phyloP scores from a whole-genome alignment of 768 basidiomycete species.

The Russula sp. region DNA sequence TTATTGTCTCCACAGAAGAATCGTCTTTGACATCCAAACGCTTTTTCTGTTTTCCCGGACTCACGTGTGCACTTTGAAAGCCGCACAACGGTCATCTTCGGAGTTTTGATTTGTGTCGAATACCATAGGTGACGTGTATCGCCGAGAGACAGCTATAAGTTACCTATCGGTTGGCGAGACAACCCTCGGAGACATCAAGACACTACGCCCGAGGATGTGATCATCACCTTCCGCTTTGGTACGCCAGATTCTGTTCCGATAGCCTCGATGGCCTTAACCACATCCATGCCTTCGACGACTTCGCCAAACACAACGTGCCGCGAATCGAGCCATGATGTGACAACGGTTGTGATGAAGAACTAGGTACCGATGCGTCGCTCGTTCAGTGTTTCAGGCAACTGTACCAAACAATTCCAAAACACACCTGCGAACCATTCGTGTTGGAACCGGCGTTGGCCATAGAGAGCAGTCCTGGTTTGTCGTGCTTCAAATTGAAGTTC shows the following conservation, averaged over 20 bases:
- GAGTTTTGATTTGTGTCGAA: no score
- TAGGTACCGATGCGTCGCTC: constrained; percentile 11
- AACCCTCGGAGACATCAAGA: neutral
- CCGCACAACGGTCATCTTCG: neutral
- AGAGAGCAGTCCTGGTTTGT: constrained; percentile 44
- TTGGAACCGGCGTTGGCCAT: constrained; percentile 52
- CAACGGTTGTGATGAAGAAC: constrained; percentile 44
- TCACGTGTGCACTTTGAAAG: neutral
- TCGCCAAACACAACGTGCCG: constrained; percentile 48
- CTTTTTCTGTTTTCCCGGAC: neutral
- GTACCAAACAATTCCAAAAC: neutral
- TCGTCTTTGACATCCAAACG: neutral
- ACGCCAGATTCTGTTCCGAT: constrained; percentile 31
- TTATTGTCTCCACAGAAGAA: no score
- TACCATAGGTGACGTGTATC: no score
- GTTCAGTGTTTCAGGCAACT: neutral
- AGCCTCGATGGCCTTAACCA: constrained; percentile 39
- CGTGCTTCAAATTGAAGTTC: constrained; percentile 40
- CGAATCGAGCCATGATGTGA: constrained; percentile 42
- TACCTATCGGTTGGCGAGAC: no score
- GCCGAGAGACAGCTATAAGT: no score
- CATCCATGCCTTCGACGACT: constrained; percentile 42
- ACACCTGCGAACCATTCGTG: constrained; percentile 50
- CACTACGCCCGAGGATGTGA: constrained; percentile 26
- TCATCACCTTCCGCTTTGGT: constrained; percentile 19